Evolutionary conservation across 306 rosid species (phyloP).

Genomic region (Coriaria nepalensis): DNA sequence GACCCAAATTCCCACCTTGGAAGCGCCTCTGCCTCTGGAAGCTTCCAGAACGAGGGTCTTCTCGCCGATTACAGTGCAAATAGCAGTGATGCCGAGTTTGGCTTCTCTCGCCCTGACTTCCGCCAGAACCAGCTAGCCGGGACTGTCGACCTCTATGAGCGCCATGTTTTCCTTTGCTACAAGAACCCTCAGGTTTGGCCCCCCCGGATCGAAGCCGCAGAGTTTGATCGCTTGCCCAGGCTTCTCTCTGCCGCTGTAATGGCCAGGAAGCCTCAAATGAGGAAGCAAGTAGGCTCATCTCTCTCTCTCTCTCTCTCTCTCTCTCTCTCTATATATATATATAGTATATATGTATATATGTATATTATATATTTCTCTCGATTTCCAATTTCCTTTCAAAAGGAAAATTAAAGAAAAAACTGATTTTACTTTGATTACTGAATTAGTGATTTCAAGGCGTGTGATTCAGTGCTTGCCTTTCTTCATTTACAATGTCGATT

Average conservation of each 20-base stretch:
- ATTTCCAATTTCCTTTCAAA: no score
- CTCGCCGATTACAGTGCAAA: constrained; percentile 15
- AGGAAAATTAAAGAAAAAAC: no score
- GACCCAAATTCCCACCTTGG: constrained; percentile 44
- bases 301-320: no score
- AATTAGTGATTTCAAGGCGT: no score
- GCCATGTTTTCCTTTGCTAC: constrained; percentile 80
- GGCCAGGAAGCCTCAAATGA: constrained; percentile 59
- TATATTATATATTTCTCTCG: no score
- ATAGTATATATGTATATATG: no score
- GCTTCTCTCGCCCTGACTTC: constrained; percentile 57
- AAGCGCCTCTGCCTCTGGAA: constrained; percentile 75
- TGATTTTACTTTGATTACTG: no score
- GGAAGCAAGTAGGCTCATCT: constrained; percentile 66
- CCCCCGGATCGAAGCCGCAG: constrained; percentile 84
- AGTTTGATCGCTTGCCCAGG: constrained; percentile 94
- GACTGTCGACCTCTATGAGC: constrained; percentile 55
- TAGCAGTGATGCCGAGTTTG: constrained; percentile 46
- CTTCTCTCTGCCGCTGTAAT: constrained; percentile 73
- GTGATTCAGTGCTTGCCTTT: no score
- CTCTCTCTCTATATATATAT: no score
- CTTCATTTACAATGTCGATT: background rate
- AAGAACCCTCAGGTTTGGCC: constrained; percentile 88
- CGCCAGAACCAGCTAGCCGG: constrained; percentile 50
- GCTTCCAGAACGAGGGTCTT: constrained; percentile 73